Evolutionary conservation across 2,329 filamentous ascomycete genomes (phyloP), one percentile per base, ranked within the genome.

Genomic region (Calonectria fujianensis): DNA sequence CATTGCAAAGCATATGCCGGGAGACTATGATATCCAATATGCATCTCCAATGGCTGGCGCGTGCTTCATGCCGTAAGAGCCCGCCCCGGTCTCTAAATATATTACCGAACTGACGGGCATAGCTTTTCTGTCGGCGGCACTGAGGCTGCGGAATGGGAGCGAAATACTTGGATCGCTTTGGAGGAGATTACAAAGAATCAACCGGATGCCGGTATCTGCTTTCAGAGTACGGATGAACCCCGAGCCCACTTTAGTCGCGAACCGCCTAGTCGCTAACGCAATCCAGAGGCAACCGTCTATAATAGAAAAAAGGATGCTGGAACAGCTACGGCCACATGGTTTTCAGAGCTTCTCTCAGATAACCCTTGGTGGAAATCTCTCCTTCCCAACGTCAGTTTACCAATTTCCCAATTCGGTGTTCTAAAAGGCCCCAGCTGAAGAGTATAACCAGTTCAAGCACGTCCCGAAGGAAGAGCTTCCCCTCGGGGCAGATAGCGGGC

Each of bases 291-390:
- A 52, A 70, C 32, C n/a, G 57, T 74, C 27, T 48, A 31, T 29
- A 74, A 74, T 29, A 65, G 73, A 54, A 69, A 72, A 50, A 75
- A 75, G 65, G 73, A 75, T 35, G 41, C 65, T 18, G 73, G 69
- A 27, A 65, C 52, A 18, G 70, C 59, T 10, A 72, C 73, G 7
- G 73, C 73, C 29, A 69, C 67, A 27, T 74, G 73, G 73, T 74
- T 72, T 45, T 51, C 73, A 10, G 73, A 69, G 37, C 73, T 75
- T 32, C 37, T 75, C 37, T 72, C 69, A 2, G 50, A 63, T 13
- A 51, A 75, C 37, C 73, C 73, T 32, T 75, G 73, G 73, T 75
- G 69, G 69, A 69, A 64, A 50, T 66, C 65, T 27, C 32, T 75
- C 20, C 69, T 72, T 24, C 69, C 73, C 18, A 54, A 74, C 8